Conservation (phyloP, 305 asterid genomes). For the Fraxinus sp. region DNA sequence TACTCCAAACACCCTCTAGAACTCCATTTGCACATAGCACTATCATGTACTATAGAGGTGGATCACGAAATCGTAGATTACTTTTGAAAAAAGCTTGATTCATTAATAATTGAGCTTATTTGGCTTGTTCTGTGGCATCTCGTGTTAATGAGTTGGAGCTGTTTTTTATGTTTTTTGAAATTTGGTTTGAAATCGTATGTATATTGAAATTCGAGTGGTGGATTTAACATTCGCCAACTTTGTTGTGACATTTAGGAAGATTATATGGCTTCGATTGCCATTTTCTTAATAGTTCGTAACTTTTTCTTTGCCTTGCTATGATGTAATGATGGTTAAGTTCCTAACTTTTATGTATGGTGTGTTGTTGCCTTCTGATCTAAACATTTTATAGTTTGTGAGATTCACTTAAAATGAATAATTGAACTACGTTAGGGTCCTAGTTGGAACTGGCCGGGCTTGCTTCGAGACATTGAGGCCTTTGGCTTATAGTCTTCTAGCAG, state of each 20-base stretch:
- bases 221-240: not conserved
- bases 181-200: conserved; percentile 4
- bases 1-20: no score
- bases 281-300: conserved; percentile 11
- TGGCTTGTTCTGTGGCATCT: conserved; percentile 1
- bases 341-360: not conserved
- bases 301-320: conserved; percentile 18
- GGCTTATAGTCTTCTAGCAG: conserved; percentile 99
- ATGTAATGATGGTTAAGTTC: conserved; percentile 2
- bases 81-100: not conserved
- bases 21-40: not conserved
- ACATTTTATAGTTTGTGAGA: not conserved
- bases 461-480: conserved; percentile 96
- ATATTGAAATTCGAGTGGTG: not conserved
- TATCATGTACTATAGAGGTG: not conserved
- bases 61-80: not conserved
- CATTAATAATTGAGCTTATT: not conserved
- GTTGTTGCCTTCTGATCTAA: conserved; percentile 8
- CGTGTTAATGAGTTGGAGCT: not conserved
- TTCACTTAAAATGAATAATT: conserved; percentile 23
- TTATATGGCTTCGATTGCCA: not conserved
- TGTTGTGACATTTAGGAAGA: not conserved
- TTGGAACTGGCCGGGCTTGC: conserved; percentile 99
- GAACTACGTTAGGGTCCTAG: conserved; percentile 77
- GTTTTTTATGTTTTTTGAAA: not conserved